These are phyloP conservation scores for Saccharomycopsis fibuligera DNA, from an alignment of 805 yeast species.

Conservation along the genomic window DNA sequence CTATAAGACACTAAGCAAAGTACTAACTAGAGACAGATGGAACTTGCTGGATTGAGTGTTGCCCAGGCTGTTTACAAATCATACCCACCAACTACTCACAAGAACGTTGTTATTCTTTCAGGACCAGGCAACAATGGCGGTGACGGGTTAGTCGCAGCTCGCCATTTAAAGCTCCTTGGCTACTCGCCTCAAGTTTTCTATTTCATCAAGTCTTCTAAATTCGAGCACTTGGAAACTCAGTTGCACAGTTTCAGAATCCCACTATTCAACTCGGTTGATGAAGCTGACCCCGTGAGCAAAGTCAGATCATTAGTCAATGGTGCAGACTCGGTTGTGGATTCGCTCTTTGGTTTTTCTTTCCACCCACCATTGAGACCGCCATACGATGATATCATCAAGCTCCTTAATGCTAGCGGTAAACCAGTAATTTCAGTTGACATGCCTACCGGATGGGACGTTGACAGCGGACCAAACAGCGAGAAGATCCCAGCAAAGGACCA, in stretches of 20 bases:
- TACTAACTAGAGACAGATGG: constrained; percentile 51
- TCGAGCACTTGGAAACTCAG: constrained; percentile 57
- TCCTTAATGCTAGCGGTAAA: constrained; percentile 30
- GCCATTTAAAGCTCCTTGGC: constrained; percentile 80
- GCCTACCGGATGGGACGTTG: constrained; percentile 98
- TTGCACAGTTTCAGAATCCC: constrained; percentile 57
- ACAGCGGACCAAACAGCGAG: constrained; percentile 58
- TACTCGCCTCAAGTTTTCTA: constrained; percentile 71
- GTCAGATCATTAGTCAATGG: constrained; percentile 25
- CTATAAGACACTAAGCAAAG: neutral
- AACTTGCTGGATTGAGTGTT: constrained; percentile 89
- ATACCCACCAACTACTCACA: constrained; percentile 48
- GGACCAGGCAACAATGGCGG: constrained; percentile 98
- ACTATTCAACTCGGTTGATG: constrained; percentile 30
- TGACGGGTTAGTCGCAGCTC: constrained; percentile 92
- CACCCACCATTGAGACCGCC: constrained; percentile 83
- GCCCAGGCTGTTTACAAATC: constrained; percentile 75
- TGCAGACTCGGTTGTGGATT: constrained; percentile 59
- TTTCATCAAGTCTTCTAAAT: constrained; percentile 48
- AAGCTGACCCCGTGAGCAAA: neutral
- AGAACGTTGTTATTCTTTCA: constrained; percentile 59
- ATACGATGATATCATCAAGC: constrained; percentile 44
- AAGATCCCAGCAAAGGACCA: constrained; percentile 26
- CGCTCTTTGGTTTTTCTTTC: constrained; percentile 91
- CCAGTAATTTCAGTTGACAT: constrained; percentile 82